Evolutionary conservation across 192 early-diverging fungal species (phyloP), one percentile per base, ranked within the genome.

Genomic region (Podila horticola): DNA sequence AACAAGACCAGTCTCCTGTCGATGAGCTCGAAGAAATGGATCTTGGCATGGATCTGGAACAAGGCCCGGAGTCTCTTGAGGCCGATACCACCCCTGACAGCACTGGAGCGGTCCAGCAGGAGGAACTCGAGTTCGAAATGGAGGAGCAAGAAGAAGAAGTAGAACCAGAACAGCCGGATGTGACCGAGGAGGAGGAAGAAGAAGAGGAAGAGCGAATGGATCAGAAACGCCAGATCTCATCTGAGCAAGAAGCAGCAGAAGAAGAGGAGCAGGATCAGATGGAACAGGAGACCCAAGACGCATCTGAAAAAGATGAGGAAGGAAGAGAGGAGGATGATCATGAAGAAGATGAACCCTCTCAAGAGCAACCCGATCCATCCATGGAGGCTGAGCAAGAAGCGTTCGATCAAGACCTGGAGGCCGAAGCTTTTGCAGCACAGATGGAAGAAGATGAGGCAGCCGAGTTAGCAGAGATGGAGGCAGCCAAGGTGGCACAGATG

Each of bases 41-140:
- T 20, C 63, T 29, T 12, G 22, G 30, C 45, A 65, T 41, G 41
- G 63, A 51, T 19, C 0, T 33, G 26, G 59, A 63, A 2, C 26
- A 51, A 10, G 33, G 67, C 29, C 51, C 67, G 61, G 67, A 69
- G 19, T 58, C 67, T 20, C 66, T 50, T 20, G 64, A 62, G 74
- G 67, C 62, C 17, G 60, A 75, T 29, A 69, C 64, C 20, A n/a
- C 30, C 9, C 61, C 63, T 3, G 66, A 69, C 11, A 66, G 58
- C 33, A 65, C 51, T 41, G 68, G 22, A 10, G 17, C 13, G 4
- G 19, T 5, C 10, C n/a, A 24, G 20, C 52, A 55, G 20, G 24
- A 26, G 2, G 52, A 24, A 20, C 20, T 55, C 20, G 52, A n/a
- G 52, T 0, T 38, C 4, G 33, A 63, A 17, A 33, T 34, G 30